Conservation (phyloP, 2,329 filamentous ascomycete species). For the Neospermospora avenae region DNA sequence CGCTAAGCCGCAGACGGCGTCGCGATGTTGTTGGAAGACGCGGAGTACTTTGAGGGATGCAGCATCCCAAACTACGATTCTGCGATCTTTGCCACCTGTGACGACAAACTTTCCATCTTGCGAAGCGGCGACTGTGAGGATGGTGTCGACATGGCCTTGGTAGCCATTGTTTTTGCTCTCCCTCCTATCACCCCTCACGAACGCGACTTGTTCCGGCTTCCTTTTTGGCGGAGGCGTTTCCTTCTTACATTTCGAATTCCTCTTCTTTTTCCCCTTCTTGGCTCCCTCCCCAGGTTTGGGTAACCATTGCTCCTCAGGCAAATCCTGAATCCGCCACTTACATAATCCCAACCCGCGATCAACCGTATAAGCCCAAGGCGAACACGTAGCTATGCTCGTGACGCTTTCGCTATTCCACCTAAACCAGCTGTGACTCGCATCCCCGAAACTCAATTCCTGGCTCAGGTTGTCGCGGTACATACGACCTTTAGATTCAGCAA, state of each 20-base stretch:
- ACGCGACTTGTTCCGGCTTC: constrained; percentile 61
- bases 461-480: constrained; percentile 76
- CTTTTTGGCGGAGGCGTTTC: constrained; percentile 55
- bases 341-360: constrained; percentile 80
- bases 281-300: constrained; percentile 43
- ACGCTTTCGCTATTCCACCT: constrained; percentile 73
- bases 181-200: constrained; percentile 58
- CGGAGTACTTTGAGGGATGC: constrained; percentile 73
- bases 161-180: constrained; percentile 62
- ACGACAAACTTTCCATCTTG: constrained; percentile 87
- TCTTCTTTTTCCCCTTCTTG: constrained; percentile 40
- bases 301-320: constrained; percentile 57
- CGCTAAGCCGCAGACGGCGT: constrained; percentile 77
- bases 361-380: constrained; percentile 82
- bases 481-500: constrained; percentile 85
- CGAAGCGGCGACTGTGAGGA: constrained; percentile 81
- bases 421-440: constrained; percentile 68
- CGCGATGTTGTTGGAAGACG: constrained; percentile 88
- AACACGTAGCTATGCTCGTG: constrained; percentile 75
- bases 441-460: constrained; percentile 64
- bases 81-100: constrained; percentile 81
- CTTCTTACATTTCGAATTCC: constrained; percentile 53
- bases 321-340: constrained; percentile 82
- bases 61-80: constrained; percentile 85
- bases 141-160: constrained; percentile 74